Percentiles rank a stretch among this genome's conserved stretches.
phyloP scores from a whole-genome alignment of 768 basidiomycete genomes.

The Tulasnella sp. region DNA sequence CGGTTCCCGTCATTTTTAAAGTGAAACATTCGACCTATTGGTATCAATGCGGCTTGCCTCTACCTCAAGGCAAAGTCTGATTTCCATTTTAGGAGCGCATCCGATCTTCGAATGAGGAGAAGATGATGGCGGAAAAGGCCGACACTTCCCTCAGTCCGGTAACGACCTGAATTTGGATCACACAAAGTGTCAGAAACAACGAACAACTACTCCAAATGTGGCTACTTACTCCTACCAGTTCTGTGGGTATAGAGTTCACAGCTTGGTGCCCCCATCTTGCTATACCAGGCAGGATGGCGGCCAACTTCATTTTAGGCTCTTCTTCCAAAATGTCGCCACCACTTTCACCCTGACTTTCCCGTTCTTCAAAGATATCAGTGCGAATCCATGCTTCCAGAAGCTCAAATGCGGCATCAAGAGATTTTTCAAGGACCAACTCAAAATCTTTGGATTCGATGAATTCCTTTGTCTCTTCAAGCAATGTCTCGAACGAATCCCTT shows the following conservation, averaged over 20 bases:
- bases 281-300: conserved; percentile 66
- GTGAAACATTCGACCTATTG: too few species aligned
- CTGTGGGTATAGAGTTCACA: conserved; percentile 58
- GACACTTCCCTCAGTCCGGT: conserved; percentile 49
- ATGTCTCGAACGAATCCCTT: conserved; percentile 45
- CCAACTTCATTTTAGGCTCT: conserved; percentile 46
- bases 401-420: conserved; percentile 55
- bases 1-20: too few species aligned
- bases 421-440: conserved; percentile 51
- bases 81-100: conserved; percentile 1
- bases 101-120: conserved; percentile 50
- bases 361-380: conserved; percentile 43
- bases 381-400: conserved; percentile 52
- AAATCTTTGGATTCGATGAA: conserved; percentile 60
- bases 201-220: not conserved
- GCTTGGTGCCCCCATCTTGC: conserved; percentile 64
- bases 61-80: too few species aligned
- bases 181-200: not conserved
- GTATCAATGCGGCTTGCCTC: too few species aligned
- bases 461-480: conserved; percentile 56
- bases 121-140: conserved; percentile 60
- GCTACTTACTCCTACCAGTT: conserved; percentile 63
- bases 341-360: conserved; percentile 26
- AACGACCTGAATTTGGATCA: conserved; percentile 35
- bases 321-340: conserved; percentile 31